Evolutionary conservation across 2,329 filamentous ascomycete species (phyloP).

Genomic region (Fusarium sambucinum): DNA sequence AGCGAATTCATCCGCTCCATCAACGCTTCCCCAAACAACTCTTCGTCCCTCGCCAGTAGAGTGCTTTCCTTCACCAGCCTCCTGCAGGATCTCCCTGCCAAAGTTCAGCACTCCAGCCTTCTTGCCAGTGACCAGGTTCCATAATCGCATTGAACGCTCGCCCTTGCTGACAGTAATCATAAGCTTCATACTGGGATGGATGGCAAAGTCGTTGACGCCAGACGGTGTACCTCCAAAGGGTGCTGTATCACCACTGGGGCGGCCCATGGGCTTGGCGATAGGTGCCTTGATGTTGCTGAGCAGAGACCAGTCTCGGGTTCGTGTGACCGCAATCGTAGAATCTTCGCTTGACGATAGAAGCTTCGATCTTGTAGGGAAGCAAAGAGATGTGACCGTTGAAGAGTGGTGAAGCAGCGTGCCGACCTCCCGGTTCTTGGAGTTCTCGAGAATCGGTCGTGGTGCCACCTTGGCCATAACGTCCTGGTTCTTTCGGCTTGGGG

Average conservation of each 20-base stretch:
- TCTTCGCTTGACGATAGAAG: constrained; percentile 90
- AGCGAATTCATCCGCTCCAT: constrained; percentile 83
- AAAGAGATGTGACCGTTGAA: constrained; percentile 81
- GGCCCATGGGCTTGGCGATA: constrained; percentile 80
- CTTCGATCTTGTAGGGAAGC: constrained; percentile 88
- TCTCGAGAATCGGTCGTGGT: constrained; percentile 82
- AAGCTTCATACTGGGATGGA: constrained; percentile 95
- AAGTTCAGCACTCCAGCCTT: constrained; percentile 95
- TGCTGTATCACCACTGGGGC: constrained; percentile 91
- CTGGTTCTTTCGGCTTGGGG: constrained; percentile 67
- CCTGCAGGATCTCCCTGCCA: constrained; percentile 75
- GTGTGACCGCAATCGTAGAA: constrained; percentile 87
- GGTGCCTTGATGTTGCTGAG: constrained; percentile 91
- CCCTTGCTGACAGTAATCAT: constrained; percentile 94
- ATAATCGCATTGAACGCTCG: constrained; percentile 91
- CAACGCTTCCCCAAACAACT: constrained; percentile 82
- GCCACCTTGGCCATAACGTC: constrained; percentile 75
- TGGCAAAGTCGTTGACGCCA: constrained; percentile 94
- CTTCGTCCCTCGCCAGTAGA: constrained; percentile 84
- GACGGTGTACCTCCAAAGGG: constrained; percentile 81
- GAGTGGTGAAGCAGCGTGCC: constrained; percentile 89
- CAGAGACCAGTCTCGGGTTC: constrained; percentile 89
- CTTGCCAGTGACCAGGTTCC: constrained; percentile 97
- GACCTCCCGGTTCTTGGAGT: constrained; percentile 87
- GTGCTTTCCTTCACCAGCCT: constrained; percentile 81